Percentiles rank a stretch among this genome's conserved stretches.
Evolutionary conservation across 2,329 filamentous ascomycete species (phyloP).

Genomic region (Dactylellina leptospora): DNA sequence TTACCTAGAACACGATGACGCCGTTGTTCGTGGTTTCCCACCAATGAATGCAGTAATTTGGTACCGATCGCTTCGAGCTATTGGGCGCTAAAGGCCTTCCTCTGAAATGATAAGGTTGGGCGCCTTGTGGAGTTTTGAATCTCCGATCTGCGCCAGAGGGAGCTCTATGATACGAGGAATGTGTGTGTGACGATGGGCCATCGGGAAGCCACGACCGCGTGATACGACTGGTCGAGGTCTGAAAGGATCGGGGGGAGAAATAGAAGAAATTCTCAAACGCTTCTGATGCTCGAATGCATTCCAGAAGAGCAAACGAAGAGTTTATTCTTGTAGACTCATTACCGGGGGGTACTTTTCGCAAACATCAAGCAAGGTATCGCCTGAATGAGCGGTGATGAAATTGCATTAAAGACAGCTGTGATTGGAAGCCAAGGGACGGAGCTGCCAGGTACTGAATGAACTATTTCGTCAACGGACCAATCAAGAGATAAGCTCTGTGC

Average conservation of each 20-base stretch:
- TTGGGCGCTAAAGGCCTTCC: slow-evolving; percentile 45
- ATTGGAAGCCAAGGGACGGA: slow-evolving; percentile 48
- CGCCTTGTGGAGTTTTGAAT: slow-evolving; percentile 24
- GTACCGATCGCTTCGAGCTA: slow-evolving; percentile 19
- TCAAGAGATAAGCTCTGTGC: slow-evolving; percentile 23
- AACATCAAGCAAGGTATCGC: slow-evolving; percentile 32
- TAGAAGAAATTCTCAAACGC: slow-evolving; percentile 27
- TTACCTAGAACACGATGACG: slow-evolving; percentile 14
- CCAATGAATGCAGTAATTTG: slow-evolving; percentile 14
- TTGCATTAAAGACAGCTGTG: slow-evolving; percentile 33
- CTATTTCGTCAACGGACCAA: slow-evolving; percentile 44
- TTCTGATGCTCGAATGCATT: slow-evolving; percentile 45
- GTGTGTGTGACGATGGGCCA: slow-evolving; percentile 10
- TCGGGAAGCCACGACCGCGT: slow-evolving; percentile 20
- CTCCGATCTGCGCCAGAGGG: slow-evolving; percentile 26
- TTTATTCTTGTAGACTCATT: slow-evolving; percentile 24
- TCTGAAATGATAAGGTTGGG: slow-evolving; percentile 27
- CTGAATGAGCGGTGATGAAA: slow-evolving; percentile 25
- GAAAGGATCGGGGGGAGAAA: slow-evolving; percentile 11
- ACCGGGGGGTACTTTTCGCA: slow-evolving; percentile 18
- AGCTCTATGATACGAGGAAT: slow-evolving; percentile 45
- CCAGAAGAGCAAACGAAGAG: slow-evolving; percentile 48
- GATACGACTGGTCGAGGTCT: slow-evolving; percentile 29
- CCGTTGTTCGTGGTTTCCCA: background rate
- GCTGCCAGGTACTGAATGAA: slow-evolving; percentile 47